phyloP scores from a whole-genome alignment of 2,329 filamentous ascomycete species.

The Hirsutella thompsonii region DNA sequence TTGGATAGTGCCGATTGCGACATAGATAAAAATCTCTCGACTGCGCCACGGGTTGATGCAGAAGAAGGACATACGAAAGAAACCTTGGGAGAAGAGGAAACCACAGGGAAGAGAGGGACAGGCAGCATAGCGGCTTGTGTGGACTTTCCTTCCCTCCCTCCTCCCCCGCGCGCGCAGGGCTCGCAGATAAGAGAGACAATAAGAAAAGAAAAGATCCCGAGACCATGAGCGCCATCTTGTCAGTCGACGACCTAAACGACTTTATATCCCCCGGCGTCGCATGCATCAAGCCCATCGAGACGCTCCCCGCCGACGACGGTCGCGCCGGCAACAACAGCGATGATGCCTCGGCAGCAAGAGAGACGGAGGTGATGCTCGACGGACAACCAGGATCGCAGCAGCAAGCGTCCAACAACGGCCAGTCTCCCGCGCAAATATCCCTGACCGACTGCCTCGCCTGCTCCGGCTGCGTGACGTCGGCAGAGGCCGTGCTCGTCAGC shows the following conservation, averaged over 20 bases:
- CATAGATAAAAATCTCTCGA: no score
- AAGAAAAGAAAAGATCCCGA: no score
- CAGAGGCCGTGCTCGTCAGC: constrained; percentile 91
- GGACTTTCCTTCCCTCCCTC: no score
- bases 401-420: constrained; percentile 30
- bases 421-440: constrained; percentile 70
- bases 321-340: constrained; percentile 9
- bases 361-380: constrained; percentile 87
- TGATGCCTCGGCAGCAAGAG: constrained; percentile 16
- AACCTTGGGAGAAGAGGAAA: no score
- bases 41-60: no score
- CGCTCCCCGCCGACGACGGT: constrained; percentile 49
- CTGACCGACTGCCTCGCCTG: constrained; percentile 95
- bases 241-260: constrained; percentile 92
- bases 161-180: no score
- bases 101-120: no score
- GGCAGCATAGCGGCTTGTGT: no score
- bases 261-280: constrained; percentile 97
- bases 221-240: constrained; percentile 92
- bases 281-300: constrained; percentile 96
- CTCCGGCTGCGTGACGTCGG: constrained; percentile 93
- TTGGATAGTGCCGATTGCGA: no score
- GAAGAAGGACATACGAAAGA: no score
- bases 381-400: constrained; percentile 63
- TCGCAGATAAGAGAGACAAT: no score